Evolutionary conservation across 129 eudicot species (phyloP).

Genomic region (Lactuca saligna): DNA sequence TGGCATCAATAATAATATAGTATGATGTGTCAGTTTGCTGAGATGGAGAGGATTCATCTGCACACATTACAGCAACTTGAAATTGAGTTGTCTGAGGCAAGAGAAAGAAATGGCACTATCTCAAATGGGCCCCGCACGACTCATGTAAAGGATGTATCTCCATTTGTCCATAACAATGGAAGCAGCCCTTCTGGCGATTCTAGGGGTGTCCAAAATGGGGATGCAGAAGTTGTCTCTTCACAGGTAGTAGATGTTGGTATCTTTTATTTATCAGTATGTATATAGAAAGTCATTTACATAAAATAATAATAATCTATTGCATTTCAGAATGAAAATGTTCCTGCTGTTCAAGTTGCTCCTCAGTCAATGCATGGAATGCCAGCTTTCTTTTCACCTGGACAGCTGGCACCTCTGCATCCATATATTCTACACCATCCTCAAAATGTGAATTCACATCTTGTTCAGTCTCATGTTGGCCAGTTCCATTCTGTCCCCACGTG

Average conservation of each 20-base stretch:
- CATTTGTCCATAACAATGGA: constrained; percentile 51
- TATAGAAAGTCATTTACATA: not conserved
- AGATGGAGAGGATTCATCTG: constrained; percentile 75
- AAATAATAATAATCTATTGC: not conserved
- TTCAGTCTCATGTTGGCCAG: constrained; percentile 65
- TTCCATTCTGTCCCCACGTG: constrained; percentile 62
- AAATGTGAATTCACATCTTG: constrained; percentile 64
- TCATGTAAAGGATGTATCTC: constrained; percentile 51
- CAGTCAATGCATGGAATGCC: constrained; percentile 83
- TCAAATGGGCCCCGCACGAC: constrained; percentile 46
- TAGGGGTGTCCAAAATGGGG: constrained; percentile 48
- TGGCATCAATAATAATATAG: not conserved
- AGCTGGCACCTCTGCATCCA: constrained; percentile 82
- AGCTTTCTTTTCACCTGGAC: constrained; percentile 75
- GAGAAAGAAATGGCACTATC: constrained; percentile 66
- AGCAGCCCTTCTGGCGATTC: constrained; percentile 43
- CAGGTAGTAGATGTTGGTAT: constrained; percentile 35
- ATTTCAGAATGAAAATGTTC: constrained; percentile 59
- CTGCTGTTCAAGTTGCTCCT: constrained; percentile 57
- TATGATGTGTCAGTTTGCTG: constrained; percentile 51
- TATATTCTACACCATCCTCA: constrained; percentile 78
- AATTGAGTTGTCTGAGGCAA: constrained; percentile 72
- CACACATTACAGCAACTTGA: constrained; percentile 77
- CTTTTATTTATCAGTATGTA: no score
- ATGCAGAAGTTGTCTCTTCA: constrained; percentile 44